Conservation (phyloP, 768 basidiomycete species). For the Macrolepiota fuliginosa region DNA sequence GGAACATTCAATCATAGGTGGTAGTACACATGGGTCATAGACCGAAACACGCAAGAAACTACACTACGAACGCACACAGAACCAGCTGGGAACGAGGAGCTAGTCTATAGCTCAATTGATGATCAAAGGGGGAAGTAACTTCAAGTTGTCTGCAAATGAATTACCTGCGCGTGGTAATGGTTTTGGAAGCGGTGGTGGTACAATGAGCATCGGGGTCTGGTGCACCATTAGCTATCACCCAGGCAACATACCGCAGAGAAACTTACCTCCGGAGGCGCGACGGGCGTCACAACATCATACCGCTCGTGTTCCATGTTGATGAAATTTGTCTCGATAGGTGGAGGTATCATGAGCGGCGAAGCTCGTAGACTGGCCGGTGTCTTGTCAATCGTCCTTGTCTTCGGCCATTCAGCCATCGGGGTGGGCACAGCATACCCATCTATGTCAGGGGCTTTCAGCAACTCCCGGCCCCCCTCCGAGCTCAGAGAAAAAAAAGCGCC, state of each 20-base stretch:
- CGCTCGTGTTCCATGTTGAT: constrained; percentile 25
- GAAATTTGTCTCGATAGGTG: constrained; percentile 9
- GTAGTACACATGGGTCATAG: background rate
- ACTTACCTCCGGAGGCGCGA: constrained; percentile 47
- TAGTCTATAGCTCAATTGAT: constrained; percentile 19
- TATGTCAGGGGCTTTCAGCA: constrained; percentile 45
- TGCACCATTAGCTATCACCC: background rate
- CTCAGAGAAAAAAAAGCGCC: constrained; percentile 41
- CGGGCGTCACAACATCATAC: constrained; percentile 41
- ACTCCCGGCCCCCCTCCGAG: constrained; percentile 35
- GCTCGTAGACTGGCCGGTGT: constrained; percentile 4
- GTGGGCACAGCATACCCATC: constrained; percentile 25
- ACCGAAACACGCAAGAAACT: background rate
- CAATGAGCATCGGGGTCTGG: constrained; percentile 40
- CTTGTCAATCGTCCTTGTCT: constrained; percentile 11
- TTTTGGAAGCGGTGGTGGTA: constrained; percentile 34
- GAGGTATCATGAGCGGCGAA: constrained; percentile 10
- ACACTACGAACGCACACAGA: background rate
- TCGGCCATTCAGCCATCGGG: constrained; percentile 23
- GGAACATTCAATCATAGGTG: background rate
- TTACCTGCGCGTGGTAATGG: background rate
- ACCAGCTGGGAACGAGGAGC: constrained; percentile 1
- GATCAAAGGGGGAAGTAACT: constrained; percentile 29
- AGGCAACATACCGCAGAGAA: background rate
- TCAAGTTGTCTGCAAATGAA: constrained; percentile 24